phyloP scores from a whole-genome alignment of 176 grass and related monocot genomes.

The Eleusine indica region DNA sequence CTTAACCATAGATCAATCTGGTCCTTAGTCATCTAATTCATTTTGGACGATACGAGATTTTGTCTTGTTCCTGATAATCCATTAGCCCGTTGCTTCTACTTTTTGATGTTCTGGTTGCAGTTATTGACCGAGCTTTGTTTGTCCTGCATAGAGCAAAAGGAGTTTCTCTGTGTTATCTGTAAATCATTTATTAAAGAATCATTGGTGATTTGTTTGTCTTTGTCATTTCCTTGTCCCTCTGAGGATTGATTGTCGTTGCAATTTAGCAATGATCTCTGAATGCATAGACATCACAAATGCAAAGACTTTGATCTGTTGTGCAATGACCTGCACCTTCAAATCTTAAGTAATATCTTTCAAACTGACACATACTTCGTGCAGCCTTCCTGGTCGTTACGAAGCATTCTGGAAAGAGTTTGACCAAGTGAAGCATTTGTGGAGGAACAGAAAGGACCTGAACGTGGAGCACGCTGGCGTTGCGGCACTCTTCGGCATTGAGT shows the following conservation, averaged over 20 bases:
- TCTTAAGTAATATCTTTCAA: background rate
- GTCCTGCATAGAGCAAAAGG: background rate
- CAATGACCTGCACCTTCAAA: background rate
- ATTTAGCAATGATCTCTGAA: background rate
- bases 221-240: background rate
- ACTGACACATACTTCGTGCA: slow-evolving; percentile 35
- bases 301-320: background rate
- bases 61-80: background rate
- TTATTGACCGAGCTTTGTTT: background rate
- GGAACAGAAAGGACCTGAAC: slow-evolving; percentile 62
- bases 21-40: background rate
- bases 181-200: background rate
- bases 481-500: slow-evolving; percentile 73
- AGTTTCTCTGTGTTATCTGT: background rate
- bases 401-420: slow-evolving; percentile 84
- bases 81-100: background rate
- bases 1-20: too few relatives aligned
- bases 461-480: slow-evolving; percentile 77
- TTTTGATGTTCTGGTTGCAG: background rate
- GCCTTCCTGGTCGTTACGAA: slow-evolving; percentile 74
- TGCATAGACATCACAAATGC: background rate
- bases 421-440: slow-evolving; percentile 69
- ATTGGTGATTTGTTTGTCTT: background rate
- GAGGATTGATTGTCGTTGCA: background rate
- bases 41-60: background rate